phyloP scores from a whole-genome alignment of 176 grass and related monocot species.

The Bothriochloa decipiens region DNA sequence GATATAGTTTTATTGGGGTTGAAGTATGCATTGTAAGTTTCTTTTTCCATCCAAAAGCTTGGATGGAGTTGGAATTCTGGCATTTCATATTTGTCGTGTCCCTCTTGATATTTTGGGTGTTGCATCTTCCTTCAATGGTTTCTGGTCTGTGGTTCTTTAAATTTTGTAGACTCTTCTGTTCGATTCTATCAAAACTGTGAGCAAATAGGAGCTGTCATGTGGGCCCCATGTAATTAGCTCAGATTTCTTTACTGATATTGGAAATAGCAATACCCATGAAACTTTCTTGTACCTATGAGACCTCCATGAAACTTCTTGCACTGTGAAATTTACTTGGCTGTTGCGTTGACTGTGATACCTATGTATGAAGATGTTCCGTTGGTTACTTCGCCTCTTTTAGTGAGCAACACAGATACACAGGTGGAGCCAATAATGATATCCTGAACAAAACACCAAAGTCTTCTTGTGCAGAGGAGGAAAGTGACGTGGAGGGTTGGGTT shows the following conservation, averaged over 20 bases:
- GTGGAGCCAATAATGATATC: conserved; percentile 13
- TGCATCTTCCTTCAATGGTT: not conserved
- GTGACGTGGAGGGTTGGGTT: conserved; percentile 30
- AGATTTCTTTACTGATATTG: not conserved
- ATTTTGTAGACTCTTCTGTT: not conserved
- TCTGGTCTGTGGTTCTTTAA: not conserved
- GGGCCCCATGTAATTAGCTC: not conserved
- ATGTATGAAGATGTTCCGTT: not conserved
- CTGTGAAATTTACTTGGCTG: not conserved
- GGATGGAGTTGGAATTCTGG: not conserved
- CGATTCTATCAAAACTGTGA: not conserved
- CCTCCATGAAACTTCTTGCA: not conserved
- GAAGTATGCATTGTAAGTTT: not conserved
- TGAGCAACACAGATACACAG: not conserved
- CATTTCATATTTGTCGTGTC: not conserved
- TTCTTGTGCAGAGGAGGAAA: conserved; percentile 20
- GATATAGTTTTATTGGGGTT: not conserved
- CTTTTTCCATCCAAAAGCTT: not conserved
- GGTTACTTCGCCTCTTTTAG: not conserved
- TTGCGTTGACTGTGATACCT: not conserved
- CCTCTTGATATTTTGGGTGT: conserved; percentile 1
- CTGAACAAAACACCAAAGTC: not conserved
- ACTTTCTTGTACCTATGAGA: not conserved
- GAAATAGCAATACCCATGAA: not conserved
- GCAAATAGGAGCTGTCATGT: conserved; percentile 19